Conservation (phyloP, 345 rosid genomes). For the Pelargonium nanum region DNA sequence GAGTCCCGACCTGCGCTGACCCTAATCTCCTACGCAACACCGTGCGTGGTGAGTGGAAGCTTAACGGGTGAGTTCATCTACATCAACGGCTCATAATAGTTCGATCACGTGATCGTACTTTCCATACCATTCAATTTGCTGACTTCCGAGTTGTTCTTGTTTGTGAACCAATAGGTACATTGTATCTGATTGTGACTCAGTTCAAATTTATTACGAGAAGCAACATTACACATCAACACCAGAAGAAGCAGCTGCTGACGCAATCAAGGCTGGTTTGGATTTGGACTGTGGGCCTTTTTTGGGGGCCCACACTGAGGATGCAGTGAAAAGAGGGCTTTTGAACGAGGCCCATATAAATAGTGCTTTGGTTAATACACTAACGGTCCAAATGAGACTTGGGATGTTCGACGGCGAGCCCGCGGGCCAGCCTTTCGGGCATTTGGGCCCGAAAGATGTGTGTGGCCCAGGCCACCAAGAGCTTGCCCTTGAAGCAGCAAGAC, state of each 20-base stretch:
- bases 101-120: not conserved
- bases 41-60: conserved; percentile 84
- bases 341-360: conserved; percentile 40
- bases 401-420: conserved; percentile 87
- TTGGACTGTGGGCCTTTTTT: conserved; percentile 88
- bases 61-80: conserved; percentile 45
- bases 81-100: not conserved
- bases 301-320: conserved; percentile 56
- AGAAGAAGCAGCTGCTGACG: not conserved
- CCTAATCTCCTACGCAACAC: conserved; percentile 60
- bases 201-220: conserved; percentile 27
- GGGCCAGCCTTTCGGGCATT: conserved; percentile 50
- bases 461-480: conserved; percentile 48
- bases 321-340: conserved; percentile 39
- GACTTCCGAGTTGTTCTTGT: not conserved
- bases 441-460: conserved; percentile 81
- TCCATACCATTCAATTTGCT: too few species aligned
- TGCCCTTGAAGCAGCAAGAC: conserved; percentile 81
- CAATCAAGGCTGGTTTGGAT: conserved; percentile 46
- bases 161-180: conserved; percentile 42
- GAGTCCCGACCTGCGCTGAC: conserved; percentile 93
- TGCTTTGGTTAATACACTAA: conserved; percentile 68
- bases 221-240: not conserved
- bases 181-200: conserved; percentile 88
- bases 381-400: conserved; percentile 91